These are phyloP conservation scores for Candida tunisiensis DNA, from an alignment of 1,139 yeast species.

Conservation along the genomic window DNA sequence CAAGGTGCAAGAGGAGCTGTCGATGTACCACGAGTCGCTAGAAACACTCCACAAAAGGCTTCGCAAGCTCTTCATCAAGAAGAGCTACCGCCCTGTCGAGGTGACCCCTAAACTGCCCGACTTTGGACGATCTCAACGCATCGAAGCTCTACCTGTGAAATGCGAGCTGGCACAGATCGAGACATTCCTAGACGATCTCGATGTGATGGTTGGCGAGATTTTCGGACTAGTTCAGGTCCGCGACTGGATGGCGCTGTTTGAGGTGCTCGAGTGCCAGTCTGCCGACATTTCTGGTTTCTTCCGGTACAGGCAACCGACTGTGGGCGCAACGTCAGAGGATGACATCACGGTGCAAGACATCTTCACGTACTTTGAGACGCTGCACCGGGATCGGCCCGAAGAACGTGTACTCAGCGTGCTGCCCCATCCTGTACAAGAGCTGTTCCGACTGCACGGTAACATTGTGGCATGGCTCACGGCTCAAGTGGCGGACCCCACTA, in stretches of 20 bases:
- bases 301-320: constrained; percentile 32
- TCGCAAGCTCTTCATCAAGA: constrained; percentile 59
- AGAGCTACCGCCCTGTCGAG: constrained; percentile 57
- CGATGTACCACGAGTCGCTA: constrained; percentile 19
- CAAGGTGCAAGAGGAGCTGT: constrained; percentile 18
- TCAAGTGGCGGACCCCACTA: constrained; percentile 47
- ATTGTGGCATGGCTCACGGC: constrained; percentile 45
- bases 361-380: constrained; percentile 48
- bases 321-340: constrained; percentile 29
- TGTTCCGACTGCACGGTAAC: constrained; percentile 52
- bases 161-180: constrained; percentile 21
- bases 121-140: too few species aligned
- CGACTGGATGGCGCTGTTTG: constrained; percentile 73
- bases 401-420: constrained; percentile 36
- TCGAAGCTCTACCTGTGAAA: constrained; percentile 10
- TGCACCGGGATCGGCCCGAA: constrained; percentile 23
- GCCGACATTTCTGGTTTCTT: constrained; percentile 39
- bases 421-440: constrained; percentile 54
- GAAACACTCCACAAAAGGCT: constrained; percentile 48
- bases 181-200: constrained; percentile 44
- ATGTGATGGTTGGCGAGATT: constrained; percentile 42
- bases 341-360: constrained; percentile 50
- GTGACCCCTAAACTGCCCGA: constrained; percentile 12
- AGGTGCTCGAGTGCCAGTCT: constrained; percentile 54
- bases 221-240: constrained; percentile 43